phyloP scores from a whole-genome alignment of 129 eudicot genomes.

The Gnaphalium uliginosum region DNA sequence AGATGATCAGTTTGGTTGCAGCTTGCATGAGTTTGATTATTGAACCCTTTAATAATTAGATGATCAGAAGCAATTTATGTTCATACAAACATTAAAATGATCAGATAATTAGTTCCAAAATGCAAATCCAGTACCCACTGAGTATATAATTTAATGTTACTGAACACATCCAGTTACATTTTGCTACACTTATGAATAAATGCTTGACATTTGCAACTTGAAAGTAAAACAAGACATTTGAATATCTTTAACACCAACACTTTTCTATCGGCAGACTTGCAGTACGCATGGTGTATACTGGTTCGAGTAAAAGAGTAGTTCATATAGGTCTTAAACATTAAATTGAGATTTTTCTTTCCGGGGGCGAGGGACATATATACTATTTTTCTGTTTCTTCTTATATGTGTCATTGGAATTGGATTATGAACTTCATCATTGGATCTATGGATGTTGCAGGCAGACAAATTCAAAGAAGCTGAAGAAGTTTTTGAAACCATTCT shows the following conservation, averaged over 20 bases:
- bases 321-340: not conserved
- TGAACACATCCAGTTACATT: too few species aligned
- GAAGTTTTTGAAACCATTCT: slow-evolving; percentile 73
- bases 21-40: not conserved
- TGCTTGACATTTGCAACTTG: too few species aligned
- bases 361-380: not conserved
- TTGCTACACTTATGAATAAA: too few species aligned
- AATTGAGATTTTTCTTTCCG: not conserved
- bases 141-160: too few species aligned
- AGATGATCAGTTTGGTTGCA: not conserved
- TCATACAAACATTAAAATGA: not conserved
- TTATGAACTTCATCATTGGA: slow-evolving; percentile 14
- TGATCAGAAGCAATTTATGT: not conserved
- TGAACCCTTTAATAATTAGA: not conserved
- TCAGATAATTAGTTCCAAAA: not conserved
- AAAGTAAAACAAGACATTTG: too few species aligned
- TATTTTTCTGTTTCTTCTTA: not conserved
- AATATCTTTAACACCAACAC: not conserved
- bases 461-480: slow-evolving; percentile 83
- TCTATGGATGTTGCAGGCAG: slow-evolving; percentile 57
- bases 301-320: not conserved
- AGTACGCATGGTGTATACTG: not conserved
- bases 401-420: slow-evolving; percentile 9
- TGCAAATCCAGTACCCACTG: not conserved
- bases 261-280: not conserved